Conservation (phyloP, 1,284 basidiomycete species). For the Microbotryomycetes sp. region DNA sequence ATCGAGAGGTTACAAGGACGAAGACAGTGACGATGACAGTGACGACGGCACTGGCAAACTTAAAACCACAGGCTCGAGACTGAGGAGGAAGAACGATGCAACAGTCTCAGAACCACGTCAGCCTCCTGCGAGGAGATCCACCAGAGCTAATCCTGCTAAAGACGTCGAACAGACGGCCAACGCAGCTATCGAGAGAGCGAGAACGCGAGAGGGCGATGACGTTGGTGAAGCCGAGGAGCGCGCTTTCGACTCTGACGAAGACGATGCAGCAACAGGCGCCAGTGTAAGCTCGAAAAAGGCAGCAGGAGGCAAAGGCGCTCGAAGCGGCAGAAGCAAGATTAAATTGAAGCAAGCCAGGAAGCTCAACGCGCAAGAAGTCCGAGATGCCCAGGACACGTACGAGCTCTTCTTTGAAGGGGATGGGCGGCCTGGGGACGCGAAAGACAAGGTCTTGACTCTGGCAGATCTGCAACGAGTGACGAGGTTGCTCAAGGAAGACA, state of each 20-base stretch:
- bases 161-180: not conserved
- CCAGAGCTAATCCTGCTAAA: not conserved
- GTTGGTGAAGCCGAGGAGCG: not conserved
- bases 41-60: not conserved
- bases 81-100: not conserved
- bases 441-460: slow-evolving; percentile 24
- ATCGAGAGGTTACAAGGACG: not conserved
- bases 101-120: not conserved
- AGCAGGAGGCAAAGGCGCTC: not conserved
- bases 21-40: not conserved
- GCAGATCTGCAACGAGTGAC: slow-evolving; percentile 32
- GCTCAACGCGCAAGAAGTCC: slow-evolving; percentile 23
- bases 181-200: not conserved
- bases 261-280: not conserved
- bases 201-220: not conserved
- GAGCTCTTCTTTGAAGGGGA: slow-evolving; percentile 34
- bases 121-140: not conserved
- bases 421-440: slow-evolving; percentile 5
- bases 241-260: not conserved
- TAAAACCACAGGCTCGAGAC: not conserved
- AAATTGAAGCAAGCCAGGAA: not conserved
- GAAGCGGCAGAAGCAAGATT: not conserved
- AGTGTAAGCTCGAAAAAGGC: slow-evolving; percentile 1
- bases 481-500: slow-evolving; percentile 33
- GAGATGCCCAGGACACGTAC: slow-evolving; percentile 32